Conservation (phyloP, 306 rosid species). For the Castanea crenata region DNA sequence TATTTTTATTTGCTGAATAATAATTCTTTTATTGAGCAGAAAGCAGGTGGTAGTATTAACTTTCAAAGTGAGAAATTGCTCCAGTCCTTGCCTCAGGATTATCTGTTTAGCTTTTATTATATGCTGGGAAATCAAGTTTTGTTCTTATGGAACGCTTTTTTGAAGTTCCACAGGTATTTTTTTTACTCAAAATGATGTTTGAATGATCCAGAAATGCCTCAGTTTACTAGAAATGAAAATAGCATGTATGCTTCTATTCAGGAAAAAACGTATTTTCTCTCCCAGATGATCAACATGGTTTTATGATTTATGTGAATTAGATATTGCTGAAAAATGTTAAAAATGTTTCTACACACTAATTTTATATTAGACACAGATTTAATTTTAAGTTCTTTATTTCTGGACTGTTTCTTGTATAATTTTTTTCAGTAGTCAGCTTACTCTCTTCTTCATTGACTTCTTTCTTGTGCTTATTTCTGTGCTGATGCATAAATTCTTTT, state of each 20-base stretch:
- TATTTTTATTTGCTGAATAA: constrained; percentile 13
- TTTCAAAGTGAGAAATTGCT: constrained; percentile 44
- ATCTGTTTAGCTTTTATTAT: constrained; percentile 42
- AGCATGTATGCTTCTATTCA: too few relatives aligned
- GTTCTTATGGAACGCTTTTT: constrained; percentile 77
- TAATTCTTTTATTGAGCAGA: constrained; percentile 35
- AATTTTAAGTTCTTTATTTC: too few relatives aligned
- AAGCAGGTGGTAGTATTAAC: constrained; percentile 30
- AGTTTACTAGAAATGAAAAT: too few relatives aligned
- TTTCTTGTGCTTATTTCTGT: constrained; percentile 14
- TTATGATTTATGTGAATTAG: too few relatives aligned
- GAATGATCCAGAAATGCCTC: too few relatives aligned
- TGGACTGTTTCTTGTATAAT: too few relatives aligned
- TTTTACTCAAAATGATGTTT: not conserved
- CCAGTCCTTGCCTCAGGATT: constrained; percentile 41
- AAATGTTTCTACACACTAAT: too few relatives aligned
- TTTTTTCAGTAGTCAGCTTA: not conserved
- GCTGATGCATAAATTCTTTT: constrained; percentile 23
- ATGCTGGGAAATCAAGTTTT: constrained; percentile 68
- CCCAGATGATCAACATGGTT: too few relatives aligned
- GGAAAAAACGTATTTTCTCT: too few relatives aligned
- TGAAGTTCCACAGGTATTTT: constrained; percentile 71
- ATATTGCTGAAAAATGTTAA: too few relatives aligned
- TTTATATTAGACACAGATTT: too few relatives aligned
- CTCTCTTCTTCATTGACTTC: not conserved